Evolutionary conservation across 2,329 filamentous ascomycete genomes (phyloP).

Genomic region (Nothophoma quercina): DNA sequence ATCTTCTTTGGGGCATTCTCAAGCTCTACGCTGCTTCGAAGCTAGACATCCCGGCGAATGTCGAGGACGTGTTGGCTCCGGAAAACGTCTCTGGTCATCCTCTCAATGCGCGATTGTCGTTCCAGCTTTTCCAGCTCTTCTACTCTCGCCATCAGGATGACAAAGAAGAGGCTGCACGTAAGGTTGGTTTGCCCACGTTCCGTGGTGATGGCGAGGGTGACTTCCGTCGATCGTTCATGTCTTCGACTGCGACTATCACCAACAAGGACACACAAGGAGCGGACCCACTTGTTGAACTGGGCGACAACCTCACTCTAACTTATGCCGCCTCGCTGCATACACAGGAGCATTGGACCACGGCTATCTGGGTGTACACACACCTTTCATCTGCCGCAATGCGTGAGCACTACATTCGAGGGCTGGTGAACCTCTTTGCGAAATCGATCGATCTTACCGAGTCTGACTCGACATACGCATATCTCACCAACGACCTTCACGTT

Average conservation of each 20-base stretch:
- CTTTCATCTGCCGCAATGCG: constrained; percentile 71
- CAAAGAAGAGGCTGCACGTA: constrained; percentile 35
- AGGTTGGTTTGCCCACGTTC: constrained; percentile 41
- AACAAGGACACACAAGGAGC: constrained; percentile 61
- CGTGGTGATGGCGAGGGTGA: constrained; percentile 27
- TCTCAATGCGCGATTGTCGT: constrained; percentile 77
- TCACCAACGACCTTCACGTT: constrained; percentile 72
- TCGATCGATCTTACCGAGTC: constrained; percentile 67
- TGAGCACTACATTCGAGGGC: constrained; percentile 74
- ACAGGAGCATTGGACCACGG: constrained; percentile 52
- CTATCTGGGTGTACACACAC: constrained; percentile 79
- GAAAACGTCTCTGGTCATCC: constrained; percentile 79
- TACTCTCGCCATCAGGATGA: constrained; percentile 40
- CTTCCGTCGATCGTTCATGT: constrained; percentile 37
- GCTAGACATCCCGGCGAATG: constrained; percentile 48
- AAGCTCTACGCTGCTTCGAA: constrained; percentile 76
- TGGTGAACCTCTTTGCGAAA: constrained; percentile 65
- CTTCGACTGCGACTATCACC: constrained; percentile 35
- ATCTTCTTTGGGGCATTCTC: constrained; percentile 86
- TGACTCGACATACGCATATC: constrained; percentile 63
- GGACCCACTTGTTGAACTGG: constrained; percentile 63
- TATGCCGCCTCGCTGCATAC: constrained; percentile 49
- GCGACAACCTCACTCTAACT: constrained; percentile 63
- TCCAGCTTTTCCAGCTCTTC: constrained; percentile 77
- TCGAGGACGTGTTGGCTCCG: constrained; percentile 77